Evolutionary conservation across 75 land plant genomes (phyloP).

Genomic region (Pinus tabuliformis): DNA sequence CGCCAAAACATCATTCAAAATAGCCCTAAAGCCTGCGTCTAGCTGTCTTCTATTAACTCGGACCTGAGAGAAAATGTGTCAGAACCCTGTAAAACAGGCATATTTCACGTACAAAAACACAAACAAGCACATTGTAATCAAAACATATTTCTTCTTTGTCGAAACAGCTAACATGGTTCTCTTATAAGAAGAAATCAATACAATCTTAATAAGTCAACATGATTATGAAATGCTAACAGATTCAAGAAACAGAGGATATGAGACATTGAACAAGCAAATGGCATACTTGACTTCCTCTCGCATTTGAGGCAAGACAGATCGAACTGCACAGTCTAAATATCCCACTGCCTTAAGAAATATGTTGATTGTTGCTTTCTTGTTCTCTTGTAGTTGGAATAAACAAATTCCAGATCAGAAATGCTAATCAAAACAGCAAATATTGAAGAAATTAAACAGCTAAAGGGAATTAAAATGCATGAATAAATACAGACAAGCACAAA

Average conservation of each 20-base stretch:
- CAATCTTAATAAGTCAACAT: not conserved
- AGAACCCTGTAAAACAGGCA: not conserved
- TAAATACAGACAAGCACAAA: not conserved
- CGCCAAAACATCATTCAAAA: no score
- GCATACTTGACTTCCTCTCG: constrained; percentile 58
- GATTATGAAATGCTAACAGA: not conserved
- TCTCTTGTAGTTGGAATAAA: constrained; percentile 8
- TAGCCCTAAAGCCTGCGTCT: no score
- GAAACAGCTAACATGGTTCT: not conserved
- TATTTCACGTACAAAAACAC: not conserved
- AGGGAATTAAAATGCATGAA: not conserved
- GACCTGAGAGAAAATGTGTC: not conserved
- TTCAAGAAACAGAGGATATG: not conserved
- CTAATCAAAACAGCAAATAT: not conserved
- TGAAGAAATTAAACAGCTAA: not conserved
- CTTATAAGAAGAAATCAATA: not conserved
- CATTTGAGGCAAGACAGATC: constrained; percentile 58
- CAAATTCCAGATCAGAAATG: constrained; percentile 1
- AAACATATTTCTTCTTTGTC: not conserved
- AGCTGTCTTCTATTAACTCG: no score
- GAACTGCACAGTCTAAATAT: constrained; percentile 70
- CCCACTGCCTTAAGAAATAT: constrained; percentile 81
- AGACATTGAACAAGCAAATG: not conserved
- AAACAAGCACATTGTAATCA: not conserved
- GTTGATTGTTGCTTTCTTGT: constrained; percentile 14